Evolutionary conservation across 169 alveolate genomes (phyloP).

Genomic region (Theileria annulata): DNA sequence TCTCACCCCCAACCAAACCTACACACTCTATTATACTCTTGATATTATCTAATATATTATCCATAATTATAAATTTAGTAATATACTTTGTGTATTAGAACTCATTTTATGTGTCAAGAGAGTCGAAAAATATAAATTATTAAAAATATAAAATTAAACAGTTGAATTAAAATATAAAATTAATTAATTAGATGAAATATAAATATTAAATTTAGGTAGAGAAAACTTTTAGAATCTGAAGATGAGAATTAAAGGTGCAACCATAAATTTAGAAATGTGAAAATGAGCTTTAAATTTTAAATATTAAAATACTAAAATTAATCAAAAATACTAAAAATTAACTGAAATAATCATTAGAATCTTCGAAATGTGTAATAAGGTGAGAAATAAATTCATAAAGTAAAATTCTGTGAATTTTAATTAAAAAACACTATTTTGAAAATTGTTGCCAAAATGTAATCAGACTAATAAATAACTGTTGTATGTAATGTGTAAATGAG

Average conservation of each 20-base stretch:
- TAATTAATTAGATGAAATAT: neutral
- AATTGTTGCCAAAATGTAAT: neutral
- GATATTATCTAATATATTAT: neutral
- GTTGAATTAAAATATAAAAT: neutral
- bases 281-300: neutral
- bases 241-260: conserved; percentile 8
- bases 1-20: conserved; percentile 17
- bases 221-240: neutral
- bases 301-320: neutral
- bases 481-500: neutral
- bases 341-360: neutral
- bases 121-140: neutral
- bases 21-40: conserved; percentile 6
- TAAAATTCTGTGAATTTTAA: neutral
- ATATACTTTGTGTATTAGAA: neutral
- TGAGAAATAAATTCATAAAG: neutral
- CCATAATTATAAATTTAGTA: neutral
- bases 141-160: neutral
- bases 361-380: neutral
- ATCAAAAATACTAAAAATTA: neutral
- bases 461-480: neutral
- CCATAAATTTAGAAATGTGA: neutral
- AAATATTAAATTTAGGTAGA: neutral
- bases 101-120: neutral
- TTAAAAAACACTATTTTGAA: neutral